These are phyloP conservation scores for Lotmaria passim DNA, from an alignment of 208 protist genomes.

Conservation along the genomic window DNA sequence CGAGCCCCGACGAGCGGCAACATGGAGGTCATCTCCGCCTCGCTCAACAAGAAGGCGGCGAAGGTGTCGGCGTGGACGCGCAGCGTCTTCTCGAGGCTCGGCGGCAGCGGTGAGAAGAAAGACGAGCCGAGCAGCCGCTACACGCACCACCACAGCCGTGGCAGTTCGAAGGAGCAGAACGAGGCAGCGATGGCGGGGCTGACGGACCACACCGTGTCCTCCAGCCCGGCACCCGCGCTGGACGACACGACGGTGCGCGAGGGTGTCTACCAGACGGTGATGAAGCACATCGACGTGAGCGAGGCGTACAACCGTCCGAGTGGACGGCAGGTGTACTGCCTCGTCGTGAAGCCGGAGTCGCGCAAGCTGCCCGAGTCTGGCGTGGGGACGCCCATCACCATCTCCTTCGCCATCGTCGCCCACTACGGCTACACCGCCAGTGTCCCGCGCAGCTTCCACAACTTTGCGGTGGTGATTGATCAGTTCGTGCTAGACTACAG, in stretches of 20 bases:
- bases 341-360: conserved; percentile 44
- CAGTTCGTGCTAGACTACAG: conserved; percentile 62
- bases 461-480: conserved; percentile 53
- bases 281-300: conserved; percentile 50
- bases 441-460: conserved; percentile 50
- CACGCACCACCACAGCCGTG: not conserved
- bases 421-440: conserved; percentile 36
- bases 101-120: conserved; percentile 16
- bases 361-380: conserved; percentile 28
- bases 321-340: conserved; percentile 50
- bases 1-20: conserved; percentile 57
- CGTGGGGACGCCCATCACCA: conserved; percentile 44
- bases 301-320: conserved; percentile 66
- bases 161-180: conserved; percentile 11
- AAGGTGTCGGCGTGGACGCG: conserved; percentile 55
- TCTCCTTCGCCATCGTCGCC: conserved; percentile 57
- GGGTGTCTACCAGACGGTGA: conserved; percentile 40
- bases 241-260: conserved; percentile 16
- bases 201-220: not conserved
- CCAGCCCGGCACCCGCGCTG: not conserved
- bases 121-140: conserved; percentile 25
- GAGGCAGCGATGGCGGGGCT: conserved; percentile 13
- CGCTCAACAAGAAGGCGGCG: conserved; percentile 47
- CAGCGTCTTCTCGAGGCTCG: conserved; percentile 38
- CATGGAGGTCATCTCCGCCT: conserved; percentile 54